These are phyloP conservation scores for Metschnikowia hibisci DNA, from an alignment of 805 yeast genomes.

Conservation along the genomic window DNA sequence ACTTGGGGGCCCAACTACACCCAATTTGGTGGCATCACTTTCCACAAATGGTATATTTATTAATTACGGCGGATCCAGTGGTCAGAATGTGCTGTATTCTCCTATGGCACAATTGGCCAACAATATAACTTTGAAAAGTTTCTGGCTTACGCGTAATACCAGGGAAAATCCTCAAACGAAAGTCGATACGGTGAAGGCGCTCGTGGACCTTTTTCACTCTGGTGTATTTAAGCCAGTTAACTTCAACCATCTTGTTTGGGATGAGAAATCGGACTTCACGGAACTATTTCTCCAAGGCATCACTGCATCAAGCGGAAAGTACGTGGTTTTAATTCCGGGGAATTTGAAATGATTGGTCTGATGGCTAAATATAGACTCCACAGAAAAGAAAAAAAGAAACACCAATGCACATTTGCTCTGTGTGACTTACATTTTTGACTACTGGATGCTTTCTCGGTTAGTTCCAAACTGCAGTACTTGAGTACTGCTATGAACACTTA, in stretches of 20 bases:
- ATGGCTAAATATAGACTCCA: not conserved
- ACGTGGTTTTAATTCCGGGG: slow-evolving; percentile 12
- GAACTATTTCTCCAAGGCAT: slow-evolving; percentile 12
- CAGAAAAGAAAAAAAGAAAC: not conserved
- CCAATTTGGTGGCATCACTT: slow-evolving; percentile 22
- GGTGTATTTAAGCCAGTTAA: slow-evolving; percentile 54
- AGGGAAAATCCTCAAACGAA: slow-evolving; percentile 52
- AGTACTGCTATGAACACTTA: no score
- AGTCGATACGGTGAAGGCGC: slow-evolving; percentile 47
- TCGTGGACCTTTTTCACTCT: slow-evolving; percentile 54
- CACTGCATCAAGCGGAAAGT: slow-evolving; percentile 10
- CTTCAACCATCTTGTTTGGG: slow-evolving; percentile 35
- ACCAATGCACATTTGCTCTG: not conserved
- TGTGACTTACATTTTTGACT: not conserved
- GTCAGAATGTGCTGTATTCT: slow-evolving; percentile 18
- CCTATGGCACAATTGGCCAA: slow-evolving; percentile 27
- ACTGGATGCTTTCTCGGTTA: not conserved
- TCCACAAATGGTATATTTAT: slow-evolving; percentile 26
- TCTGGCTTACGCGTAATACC: slow-evolving; percentile 31
- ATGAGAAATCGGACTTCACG: slow-evolving; percentile 12
- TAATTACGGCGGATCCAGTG: slow-evolving; percentile 26
- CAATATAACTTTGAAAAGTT: slow-evolving; percentile 26
- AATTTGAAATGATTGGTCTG: not conserved
- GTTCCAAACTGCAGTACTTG: no score
- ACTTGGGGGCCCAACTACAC: slow-evolving; percentile 26